Percentiles rank a stretch among this genome's conserved stretches.
Evolutionary conservation across 176 grass and related monocot species (phyloP).

Genomic region (Eremochloa ophiuroides): DNA sequence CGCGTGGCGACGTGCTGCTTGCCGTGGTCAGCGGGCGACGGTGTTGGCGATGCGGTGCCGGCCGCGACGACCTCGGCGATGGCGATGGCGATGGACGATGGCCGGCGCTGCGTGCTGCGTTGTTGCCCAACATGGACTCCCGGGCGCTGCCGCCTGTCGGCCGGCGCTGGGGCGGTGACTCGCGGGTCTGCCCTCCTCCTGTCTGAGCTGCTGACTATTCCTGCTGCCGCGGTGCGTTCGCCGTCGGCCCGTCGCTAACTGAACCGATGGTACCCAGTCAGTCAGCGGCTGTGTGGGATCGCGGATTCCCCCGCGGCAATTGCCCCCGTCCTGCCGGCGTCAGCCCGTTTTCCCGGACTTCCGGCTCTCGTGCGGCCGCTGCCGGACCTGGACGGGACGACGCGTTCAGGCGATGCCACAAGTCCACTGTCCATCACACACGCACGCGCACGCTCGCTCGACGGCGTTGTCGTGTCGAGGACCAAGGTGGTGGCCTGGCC

Average conservation of each 20-base stretch:
- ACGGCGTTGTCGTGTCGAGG: not conserved
- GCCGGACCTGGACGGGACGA: not conserved
- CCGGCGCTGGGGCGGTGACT: not conserved
- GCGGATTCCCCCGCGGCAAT: no score
- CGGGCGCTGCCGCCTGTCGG: not conserved
- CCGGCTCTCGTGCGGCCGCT: not conserved
- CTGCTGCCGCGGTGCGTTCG: not conserved
- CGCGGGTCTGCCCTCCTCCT: not conserved
- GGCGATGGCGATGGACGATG: not conserved
- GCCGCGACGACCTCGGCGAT: not conserved
- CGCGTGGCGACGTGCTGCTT: not conserved
- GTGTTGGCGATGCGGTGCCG: not conserved
- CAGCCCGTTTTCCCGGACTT: not conserved
- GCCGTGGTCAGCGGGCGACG: not conserved
- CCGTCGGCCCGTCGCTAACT: constrained; percentile 2
- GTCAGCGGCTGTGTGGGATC: constrained; percentile 17
- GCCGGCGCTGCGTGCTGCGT: not conserved
- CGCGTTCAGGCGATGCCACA: not conserved
- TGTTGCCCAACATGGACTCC: not conserved
- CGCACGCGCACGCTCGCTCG: not conserved
- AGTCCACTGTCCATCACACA: not conserved
- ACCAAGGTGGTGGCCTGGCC: not conserved
- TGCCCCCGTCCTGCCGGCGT: no score
- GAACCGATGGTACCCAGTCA: not conserved
- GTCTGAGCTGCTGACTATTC: not conserved